Base-by-base conservation (phyloP, 73 alveolate species). In the Halteria grandinella region DNA sequence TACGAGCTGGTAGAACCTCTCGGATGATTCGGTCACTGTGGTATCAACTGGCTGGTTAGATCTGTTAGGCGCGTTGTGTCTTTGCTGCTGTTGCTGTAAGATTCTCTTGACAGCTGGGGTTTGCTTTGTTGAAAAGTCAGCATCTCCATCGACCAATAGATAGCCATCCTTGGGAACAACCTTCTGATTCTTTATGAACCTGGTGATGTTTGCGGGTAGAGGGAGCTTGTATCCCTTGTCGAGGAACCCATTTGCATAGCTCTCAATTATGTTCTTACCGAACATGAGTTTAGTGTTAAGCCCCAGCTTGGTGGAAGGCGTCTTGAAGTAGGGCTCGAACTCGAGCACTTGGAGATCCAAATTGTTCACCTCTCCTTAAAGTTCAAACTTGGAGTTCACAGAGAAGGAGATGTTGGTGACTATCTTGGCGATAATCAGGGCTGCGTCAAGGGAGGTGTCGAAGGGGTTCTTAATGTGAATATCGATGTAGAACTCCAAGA, bases 151-250 rank as follows among this genome's bases (percentile, higher is more conserved):
- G 15, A 66, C 45, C 52, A 66, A 44, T 11, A 66, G 31, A 32
- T 44, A 66, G 39, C 80, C 80, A n/a, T 66, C 32, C 8, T 66
- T 32, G 15, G 64, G 7, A 1, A 50, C 15, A n/a, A 66, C 43
- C 29, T 66, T 66, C 39, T 66, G 34, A 2, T 66, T 66, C 66
- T 66, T 41, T 45, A 66, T 66, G 37, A 32, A 44, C 37, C 47
- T 44, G 7, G 54, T 44, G 3, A 66, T 3, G 18, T 45, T 29
- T 1, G 21, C 18, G 14, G 64, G 80, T 29, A 66, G 43, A 5
- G 80, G 80, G 8, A 66, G 17, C 34, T 41, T 14, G 4, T 45
- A 20, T 7, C 80, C 80, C 39, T 66, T 66, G 32, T 66, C 80
- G 4, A 66, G 36, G 15, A 6, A 4, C 17, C 47, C n/a, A 25